Percentiles rank a stretch among this genome's conserved stretches.
Evolutionary conservation across 768 basidiomycete species (phyloP).

Genomic region (Tubosaeta sp.): DNA sequence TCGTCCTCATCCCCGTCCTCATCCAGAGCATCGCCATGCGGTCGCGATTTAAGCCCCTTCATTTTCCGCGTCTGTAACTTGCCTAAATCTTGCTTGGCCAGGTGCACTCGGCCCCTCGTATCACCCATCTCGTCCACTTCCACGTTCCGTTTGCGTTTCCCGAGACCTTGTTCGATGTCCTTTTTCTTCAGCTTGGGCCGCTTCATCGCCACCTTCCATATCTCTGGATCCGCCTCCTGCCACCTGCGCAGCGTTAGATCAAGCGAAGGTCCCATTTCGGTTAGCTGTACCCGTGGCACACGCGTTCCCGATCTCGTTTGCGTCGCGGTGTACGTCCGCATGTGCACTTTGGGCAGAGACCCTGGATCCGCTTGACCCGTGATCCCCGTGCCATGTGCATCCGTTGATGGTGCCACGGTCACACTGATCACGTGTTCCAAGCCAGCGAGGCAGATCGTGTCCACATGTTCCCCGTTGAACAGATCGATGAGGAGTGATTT

Average conservation of each 20-base stretch:
- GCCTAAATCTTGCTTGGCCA: constrained; percentile 82
- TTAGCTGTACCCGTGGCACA: constrained; percentile 76
- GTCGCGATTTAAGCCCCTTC: constrained; percentile 73
- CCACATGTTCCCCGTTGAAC: constrained; percentile 84
- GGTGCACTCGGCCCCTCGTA: constrained; percentile 82
- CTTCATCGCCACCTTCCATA: constrained; percentile 76
- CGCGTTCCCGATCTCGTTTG: constrained; percentile 74
- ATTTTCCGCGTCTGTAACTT: constrained; percentile 92
- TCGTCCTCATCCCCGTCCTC: constrained; percentile 13
- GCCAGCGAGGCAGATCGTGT: constrained; percentile 78
- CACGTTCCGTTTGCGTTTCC: constrained; percentile 92
- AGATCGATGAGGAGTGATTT: constrained; percentile 89
- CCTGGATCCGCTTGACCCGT: constrained; percentile 36
- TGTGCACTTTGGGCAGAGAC: constrained; percentile 75
- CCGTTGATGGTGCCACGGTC: constrained; percentile 61
- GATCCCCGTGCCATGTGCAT: constrained; percentile 8
- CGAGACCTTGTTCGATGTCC: constrained; percentile 80
- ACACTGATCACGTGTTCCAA: constrained; percentile 87
- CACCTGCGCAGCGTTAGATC: constrained; percentile 78
- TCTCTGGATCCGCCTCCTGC: constrained; percentile 69
- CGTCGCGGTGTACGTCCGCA: constrained; percentile 79
- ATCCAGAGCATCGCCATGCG: background rate
- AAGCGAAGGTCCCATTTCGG: constrained; percentile 87
- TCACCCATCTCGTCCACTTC: constrained; percentile 99
- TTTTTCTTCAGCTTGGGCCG: constrained; percentile 85